Conservation (phyloP, 495 filamentous ascomycete species). For the Penicillium samsonianum region DNA sequence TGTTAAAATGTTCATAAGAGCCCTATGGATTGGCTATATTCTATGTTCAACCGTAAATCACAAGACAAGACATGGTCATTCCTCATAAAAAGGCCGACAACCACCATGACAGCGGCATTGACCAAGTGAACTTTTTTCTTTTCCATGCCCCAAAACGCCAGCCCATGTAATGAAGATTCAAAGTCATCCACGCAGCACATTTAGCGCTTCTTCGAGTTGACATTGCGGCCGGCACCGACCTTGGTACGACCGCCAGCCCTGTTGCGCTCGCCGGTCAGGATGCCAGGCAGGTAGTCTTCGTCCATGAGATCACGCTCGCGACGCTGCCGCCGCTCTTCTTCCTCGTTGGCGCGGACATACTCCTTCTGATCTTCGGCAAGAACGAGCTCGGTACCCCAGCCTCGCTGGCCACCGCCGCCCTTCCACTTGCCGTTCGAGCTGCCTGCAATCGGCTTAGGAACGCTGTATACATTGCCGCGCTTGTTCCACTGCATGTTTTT, state of each 20-base stretch:
- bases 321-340: constrained; percentile 61
- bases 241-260: constrained; percentile 64
- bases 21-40: constrained; percentile 22
- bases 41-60: constrained; percentile 19
- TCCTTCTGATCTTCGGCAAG: constrained; percentile 97
- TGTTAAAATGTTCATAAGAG: constrained; percentile 17
- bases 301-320: constrained; percentile 85
- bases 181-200: constrained; percentile 16
- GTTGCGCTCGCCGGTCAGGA: constrained; percentile 76
- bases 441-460: constrained; percentile 88
- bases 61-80: constrained; percentile 21
- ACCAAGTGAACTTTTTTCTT: constrained; percentile 31
- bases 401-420: constrained; percentile 78
- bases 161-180: constrained; percentile 31
- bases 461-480: constrained; percentile 81
- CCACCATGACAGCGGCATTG: constrained; percentile 8
- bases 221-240: constrained; percentile 81
- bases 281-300: constrained; percentile 85
- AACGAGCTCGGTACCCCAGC: constrained; percentile 81
- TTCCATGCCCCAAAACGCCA: constrained; percentile 39
- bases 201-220: constrained; percentile 78
- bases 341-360: constrained; percentile 64
- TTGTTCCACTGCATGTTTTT: constrained; percentile 96
- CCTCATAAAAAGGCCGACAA: constrained; percentile 22
- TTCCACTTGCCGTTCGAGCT: constrained; percentile 71